Conservation (phyloP, 2,329 filamentous ascomycete species). For the Penicillium olsonii region DNA sequence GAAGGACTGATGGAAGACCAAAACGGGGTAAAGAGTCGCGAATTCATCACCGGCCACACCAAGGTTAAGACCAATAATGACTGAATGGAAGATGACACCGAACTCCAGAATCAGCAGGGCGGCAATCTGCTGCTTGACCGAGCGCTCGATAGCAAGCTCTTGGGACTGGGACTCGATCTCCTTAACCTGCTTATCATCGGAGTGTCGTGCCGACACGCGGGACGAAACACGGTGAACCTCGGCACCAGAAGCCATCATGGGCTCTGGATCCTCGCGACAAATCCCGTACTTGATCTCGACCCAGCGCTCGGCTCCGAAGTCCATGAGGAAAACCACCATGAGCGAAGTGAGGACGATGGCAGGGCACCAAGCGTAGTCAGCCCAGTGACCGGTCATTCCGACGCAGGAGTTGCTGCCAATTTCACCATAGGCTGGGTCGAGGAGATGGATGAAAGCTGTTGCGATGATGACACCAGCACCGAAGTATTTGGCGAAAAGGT, state of each 20-base stretch:
- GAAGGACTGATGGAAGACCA: constrained; percentile 66
- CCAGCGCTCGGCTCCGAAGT: constrained; percentile 26
- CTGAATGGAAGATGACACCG: constrained; percentile 64
- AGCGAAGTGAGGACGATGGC: constrained; percentile 53
- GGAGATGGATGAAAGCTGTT: constrained; percentile 51
- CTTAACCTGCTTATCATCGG: constrained; percentile 15
- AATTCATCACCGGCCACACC: constrained; percentile 62
- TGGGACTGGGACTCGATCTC: constrained; percentile 17
- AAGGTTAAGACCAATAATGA: constrained; percentile 65
- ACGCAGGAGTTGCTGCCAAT: constrained; percentile 54
- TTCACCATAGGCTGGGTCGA: constrained; percentile 47
- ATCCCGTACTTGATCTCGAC: constrained; percentile 26
- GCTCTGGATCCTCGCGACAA: constrained; percentile 25
- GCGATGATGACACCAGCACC: constrained; percentile 51
- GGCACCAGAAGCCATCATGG: constrained; percentile 16
- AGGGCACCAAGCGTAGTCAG: constrained; percentile 54
- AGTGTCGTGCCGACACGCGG: not conserved
- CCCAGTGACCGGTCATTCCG: constrained; percentile 57
- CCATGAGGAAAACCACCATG: constrained; percentile 49
- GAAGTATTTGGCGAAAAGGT: constrained; percentile 52
- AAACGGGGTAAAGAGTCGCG: constrained; percentile 58
- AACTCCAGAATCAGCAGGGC: constrained; percentile 56
- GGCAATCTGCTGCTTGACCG: constrained; percentile 41
- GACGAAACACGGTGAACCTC: constrained; percentile 6
- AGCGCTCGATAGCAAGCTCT: constrained; percentile 25